Conservation (phyloP, 768 basidiomycete species). For the Phlebiopsis flavidoalba region DNA sequence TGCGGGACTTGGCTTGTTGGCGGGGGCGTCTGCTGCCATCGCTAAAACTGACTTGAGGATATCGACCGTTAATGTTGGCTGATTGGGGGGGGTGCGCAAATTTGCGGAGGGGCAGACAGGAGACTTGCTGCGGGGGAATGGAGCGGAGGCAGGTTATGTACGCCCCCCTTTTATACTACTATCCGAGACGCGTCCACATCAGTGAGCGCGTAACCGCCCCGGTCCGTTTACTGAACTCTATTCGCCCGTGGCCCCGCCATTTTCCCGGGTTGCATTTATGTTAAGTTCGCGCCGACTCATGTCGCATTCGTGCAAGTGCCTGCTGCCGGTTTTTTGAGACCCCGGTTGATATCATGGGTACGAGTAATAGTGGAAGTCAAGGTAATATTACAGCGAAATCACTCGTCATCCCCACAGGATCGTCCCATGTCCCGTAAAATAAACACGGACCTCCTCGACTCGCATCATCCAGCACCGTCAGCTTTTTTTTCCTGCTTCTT, state of each 20-base stretch:
- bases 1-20: background rate
- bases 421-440: conserved; percentile 75
- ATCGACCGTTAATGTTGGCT: conserved; percentile 6
- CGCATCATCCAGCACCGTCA: conserved; percentile 80
- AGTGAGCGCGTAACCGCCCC: conserved; percentile 23
- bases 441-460: conserved; percentile 85
- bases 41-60: conserved; percentile 5
- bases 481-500: conserved; percentile 67
- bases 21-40: conserved; percentile 7
- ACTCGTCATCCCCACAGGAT: conserved; percentile 45
- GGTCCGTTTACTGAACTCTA: conserved; percentile 28
- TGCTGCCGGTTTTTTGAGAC: too few species aligned
- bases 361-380: background rate
- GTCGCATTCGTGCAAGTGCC: background rate
- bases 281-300: background rate
- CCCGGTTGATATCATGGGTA: background rate
- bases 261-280: conserved; percentile 2
- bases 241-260: conserved; percentile 5
- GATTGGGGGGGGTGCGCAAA: conserved; percentile 4
- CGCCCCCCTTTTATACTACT: conserved; percentile 21
- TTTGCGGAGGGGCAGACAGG: background rate
- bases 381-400: background rate
- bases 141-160: background rate
- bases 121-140: background rate
- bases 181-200: conserved; percentile 22